Percentiles rank a stretch among this genome's conserved stretches.
These are phyloP conservation scores for Helenozyma rhizophorensis DNA, from an alignment of 805 yeast genomes.

Conservation along the genomic window DNA sequence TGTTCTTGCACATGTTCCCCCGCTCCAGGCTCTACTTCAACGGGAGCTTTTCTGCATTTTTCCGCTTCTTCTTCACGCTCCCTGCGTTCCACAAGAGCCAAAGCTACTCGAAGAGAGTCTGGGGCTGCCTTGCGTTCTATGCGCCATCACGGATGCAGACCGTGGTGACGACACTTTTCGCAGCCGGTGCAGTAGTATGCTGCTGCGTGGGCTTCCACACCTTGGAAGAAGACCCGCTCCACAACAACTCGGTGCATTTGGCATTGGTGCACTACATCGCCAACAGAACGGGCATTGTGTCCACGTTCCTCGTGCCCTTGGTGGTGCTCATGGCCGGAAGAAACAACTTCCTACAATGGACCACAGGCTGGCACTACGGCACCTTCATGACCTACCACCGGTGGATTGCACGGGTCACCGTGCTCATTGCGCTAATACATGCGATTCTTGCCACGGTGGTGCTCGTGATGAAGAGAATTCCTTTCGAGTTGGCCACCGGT, in stretches of 20 bases:
- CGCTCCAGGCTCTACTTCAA: not conserved
- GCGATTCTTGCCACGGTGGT: constrained; percentile 27
- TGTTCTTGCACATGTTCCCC: constrained; percentile 4
- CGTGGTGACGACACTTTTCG: not conserved
- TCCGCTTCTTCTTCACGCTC: constrained; percentile 2
- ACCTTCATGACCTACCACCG: constrained; percentile 63
- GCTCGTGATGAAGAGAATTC: not conserved
- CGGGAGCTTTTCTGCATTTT: not conserved
- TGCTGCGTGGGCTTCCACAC: constrained; percentile 1
- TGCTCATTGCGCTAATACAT: constrained; percentile 52
- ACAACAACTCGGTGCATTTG: not conserved
- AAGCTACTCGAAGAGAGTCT: not conserved
- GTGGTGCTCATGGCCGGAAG: constrained; percentile 62
- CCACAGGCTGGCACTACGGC: constrained; percentile 61
- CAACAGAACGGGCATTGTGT: constrained; percentile 52
- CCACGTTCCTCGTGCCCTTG: constrained; percentile 49
- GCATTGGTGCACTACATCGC: constrained; percentile 27
- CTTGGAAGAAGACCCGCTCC: not conserved
- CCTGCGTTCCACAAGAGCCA: constrained; percentile 15
- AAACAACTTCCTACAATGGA: constrained; percentile 59
- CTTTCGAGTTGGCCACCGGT: not conserved
- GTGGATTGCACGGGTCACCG: constrained; percentile 55
- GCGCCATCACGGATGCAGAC: constrained; percentile 5
- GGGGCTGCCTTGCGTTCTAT: constrained; percentile 2
- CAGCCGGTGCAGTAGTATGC: not conserved